Conservation (phyloP, 345 rosid species). For the Linum lewisii region DNA sequence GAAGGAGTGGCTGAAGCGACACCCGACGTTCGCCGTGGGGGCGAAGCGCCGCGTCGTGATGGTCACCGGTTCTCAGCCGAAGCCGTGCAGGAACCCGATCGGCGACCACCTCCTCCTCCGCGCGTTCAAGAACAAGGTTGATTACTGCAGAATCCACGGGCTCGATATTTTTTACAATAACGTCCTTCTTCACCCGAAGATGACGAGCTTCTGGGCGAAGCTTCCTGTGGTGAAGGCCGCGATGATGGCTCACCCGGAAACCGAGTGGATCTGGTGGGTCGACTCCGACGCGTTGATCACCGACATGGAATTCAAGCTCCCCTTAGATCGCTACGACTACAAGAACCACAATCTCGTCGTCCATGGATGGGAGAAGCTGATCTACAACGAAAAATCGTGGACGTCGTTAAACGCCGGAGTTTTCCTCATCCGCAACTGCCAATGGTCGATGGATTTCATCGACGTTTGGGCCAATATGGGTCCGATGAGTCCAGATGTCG, state of each 20-base stretch:
- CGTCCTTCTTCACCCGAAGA: constrained; percentile 64
- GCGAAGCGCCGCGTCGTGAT: constrained; percentile 50
- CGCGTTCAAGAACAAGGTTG: constrained; percentile 85
- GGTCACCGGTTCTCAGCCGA: constrained; percentile 79
- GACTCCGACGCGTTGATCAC: constrained; percentile 91
- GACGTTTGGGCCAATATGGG: constrained; percentile 71
- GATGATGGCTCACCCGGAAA: constrained; percentile 96
- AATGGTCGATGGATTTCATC: constrained; percentile 94
- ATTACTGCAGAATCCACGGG: constrained; percentile 80
- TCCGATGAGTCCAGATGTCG: constrained; percentile 45
- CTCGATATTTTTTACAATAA: constrained; percentile 77
- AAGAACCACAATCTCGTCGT: constrained; percentile 64
- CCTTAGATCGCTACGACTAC: constrained; percentile 43
- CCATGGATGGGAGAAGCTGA: constrained; percentile 73
- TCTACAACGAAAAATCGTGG: constrained; percentile 64
- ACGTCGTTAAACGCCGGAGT: constrained; percentile 85
- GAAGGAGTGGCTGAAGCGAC: constrained; percentile 51
- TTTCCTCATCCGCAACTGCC: constrained; percentile 77
- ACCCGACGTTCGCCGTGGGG: constrained; percentile 60
- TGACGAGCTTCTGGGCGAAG: constrained; percentile 80
- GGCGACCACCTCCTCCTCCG: constrained; percentile 82
- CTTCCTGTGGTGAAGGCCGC: constrained; percentile 63
- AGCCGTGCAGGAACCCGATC: constrained; percentile 72
- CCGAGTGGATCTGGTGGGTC: constrained; percentile 99
- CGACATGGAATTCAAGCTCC: constrained; percentile 86